Evolutionary conservation across 768 basidiomycete species (phyloP).

Genomic region (Jaapia argillacea): DNA sequence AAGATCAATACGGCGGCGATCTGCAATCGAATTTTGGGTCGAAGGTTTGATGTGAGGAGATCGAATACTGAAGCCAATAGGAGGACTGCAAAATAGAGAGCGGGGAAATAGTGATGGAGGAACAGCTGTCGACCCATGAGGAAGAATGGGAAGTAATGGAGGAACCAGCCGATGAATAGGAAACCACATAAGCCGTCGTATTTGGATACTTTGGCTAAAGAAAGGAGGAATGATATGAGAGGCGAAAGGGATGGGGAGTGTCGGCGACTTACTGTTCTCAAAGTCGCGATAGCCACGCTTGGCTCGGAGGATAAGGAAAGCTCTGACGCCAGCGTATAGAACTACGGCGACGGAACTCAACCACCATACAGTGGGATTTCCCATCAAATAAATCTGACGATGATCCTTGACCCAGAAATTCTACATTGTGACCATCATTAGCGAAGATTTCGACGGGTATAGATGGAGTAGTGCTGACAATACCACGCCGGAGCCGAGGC

Average conservation of each 20-base stretch:
- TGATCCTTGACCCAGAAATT: constrained; percentile 99
- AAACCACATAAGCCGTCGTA: constrained; percentile 89
- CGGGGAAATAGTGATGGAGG: constrained; percentile 96
- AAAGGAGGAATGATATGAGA: constrained; percentile 2
- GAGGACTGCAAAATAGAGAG: constrained; percentile 88
- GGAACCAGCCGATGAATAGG: constrained; percentile 82
- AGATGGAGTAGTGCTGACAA: constrained; percentile 45
- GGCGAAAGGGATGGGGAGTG: too few species aligned
- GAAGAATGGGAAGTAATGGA: constrained; percentile 97
- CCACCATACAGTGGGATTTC: constrained; percentile 95
- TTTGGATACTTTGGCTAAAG: constrained; percentile 75
- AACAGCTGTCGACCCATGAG: constrained; percentile 96
- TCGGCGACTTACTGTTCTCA: constrained; percentile 62
- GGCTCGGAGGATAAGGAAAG: constrained; percentile 74
- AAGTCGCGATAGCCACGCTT: constrained; percentile 91
- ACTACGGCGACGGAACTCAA: constrained; percentile 62
- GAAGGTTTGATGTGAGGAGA: constrained; percentile 67
- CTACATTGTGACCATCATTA: constrained; percentile 25
- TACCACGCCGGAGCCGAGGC: constrained; percentile 88
- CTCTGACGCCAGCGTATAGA: constrained; percentile 60
- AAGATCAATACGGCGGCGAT: constrained; percentile 68
- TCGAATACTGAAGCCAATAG: constrained; percentile 75
- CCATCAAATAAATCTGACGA: constrained; percentile 89
- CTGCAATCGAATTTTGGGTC: constrained; percentile 70
- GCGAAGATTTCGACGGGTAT: constrained; percentile 3